Base-by-base conservation (phyloP, 495 filamentous ascomycete genomes). In the Penicillium atrosanguineum region DNA sequence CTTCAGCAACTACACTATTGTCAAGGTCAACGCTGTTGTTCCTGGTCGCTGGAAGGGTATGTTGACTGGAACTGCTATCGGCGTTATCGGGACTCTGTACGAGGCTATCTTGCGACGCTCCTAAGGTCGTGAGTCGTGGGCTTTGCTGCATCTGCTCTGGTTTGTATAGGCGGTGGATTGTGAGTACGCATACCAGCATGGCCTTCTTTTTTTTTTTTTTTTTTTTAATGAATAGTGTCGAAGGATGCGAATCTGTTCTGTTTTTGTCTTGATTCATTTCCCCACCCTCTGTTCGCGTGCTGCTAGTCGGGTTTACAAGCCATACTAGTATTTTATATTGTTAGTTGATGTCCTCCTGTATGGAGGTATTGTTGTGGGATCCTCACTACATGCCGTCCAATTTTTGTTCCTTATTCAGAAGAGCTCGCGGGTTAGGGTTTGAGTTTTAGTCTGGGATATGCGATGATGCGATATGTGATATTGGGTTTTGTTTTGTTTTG, bases 31-130 rank as follows among this genome's bases (percentile, higher is more conserved):
- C 56, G 69, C 63, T 2, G 78, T 87, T 6, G 72, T 95, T 46
- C 88, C 86, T 42, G 89, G 88, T 25, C 85, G 87, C 20, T 88
- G 80, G 69, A 65, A 76, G 50, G 88, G 89, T 42, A 73, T 93
- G 46, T 49, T 94, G 28, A 83, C 87, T 26, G 90, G 89, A 0
- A 75, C 87, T 25, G 83, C 79, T 18, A 85, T 95, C 52, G 86
- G 87, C 15, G 77, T 79, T 16, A 53, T 96, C 26, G 75, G 83
- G 31, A 85, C 85, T 41, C 59, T 96, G 47, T 96, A 95, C 67
- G 91, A 95, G 63, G 91, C 89, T 11, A 84, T 91, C 54, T 69
- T 94, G 69, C 85, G 81, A 75, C 90, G 52, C 25, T 53, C 87
- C 72, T 91, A 61, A 23, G 23, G 23, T 23, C 23, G 23, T 23